phyloP scores from a whole-genome alignment of 2,329 filamentous ascomycete species.

The Colletotrichum liriopes region DNA sequence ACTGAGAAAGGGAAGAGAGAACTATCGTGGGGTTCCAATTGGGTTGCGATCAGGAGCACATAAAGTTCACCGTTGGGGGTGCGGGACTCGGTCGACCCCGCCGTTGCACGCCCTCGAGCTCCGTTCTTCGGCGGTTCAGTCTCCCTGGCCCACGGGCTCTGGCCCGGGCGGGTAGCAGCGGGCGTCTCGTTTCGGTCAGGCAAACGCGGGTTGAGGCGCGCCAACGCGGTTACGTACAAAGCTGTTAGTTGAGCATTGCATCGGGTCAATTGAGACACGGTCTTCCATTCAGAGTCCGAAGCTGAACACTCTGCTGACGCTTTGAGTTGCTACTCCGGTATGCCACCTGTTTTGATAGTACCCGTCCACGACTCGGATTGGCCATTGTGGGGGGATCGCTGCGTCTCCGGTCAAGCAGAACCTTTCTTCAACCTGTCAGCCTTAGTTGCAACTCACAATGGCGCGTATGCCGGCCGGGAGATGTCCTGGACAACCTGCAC shows the following conservation, averaged over 20 bases:
- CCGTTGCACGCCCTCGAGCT: conserved; percentile 20
- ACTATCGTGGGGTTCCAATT: conserved; percentile 7
- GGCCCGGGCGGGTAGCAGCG: conserved; percentile 33
- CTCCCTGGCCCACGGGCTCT: not conserved
- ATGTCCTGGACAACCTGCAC: not conserved
- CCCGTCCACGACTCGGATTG: no score
- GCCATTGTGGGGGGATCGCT: not conserved
- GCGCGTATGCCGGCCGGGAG: not conserved
- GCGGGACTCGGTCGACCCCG: conserved; percentile 30
- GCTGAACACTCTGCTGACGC: not conserved
- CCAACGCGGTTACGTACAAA: conserved; percentile 6
- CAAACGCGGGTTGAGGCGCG: not conserved
- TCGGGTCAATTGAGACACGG: not conserved
- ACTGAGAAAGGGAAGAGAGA: not conserved
- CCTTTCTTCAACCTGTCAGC: not conserved
- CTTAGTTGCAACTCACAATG: not conserved
- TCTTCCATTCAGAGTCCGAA: not conserved
- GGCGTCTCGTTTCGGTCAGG: not conserved
- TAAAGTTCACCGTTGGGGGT: conserved; percentile 16
- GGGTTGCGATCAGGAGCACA: conserved; percentile 8
- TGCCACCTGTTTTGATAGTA: no score
- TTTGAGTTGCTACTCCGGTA: not conserved
- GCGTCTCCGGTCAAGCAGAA: not conserved
- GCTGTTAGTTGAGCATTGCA: not conserved
- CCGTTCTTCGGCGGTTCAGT: conserved; percentile 40